phyloP scores from a whole-genome alignment of 768 basidiomycete species.

The Russula vinacea region DNA sequence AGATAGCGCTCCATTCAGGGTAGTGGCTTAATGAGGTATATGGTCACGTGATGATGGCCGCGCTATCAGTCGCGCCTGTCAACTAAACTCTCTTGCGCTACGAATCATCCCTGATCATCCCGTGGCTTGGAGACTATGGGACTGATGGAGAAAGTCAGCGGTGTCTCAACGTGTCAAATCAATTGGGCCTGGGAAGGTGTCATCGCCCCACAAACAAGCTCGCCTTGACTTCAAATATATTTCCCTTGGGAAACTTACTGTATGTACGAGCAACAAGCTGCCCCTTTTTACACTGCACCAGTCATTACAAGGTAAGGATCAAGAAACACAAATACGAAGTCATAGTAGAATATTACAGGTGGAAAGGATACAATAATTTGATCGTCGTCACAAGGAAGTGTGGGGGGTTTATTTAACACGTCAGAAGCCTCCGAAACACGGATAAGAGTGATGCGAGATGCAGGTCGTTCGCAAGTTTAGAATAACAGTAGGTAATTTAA shows the following conservation, averaged over 20 bases:
- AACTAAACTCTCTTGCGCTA: slow-evolving; percentile 9
- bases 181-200: slow-evolving; percentile 2
- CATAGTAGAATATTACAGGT: slow-evolving; percentile 14
- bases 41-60: slow-evolving; percentile 20
- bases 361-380: slow-evolving; percentile 21
- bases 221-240: slow-evolving; percentile 6
- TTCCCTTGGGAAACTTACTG: slow-evolving; percentile 7
- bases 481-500: neutral
- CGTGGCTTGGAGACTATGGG: neutral
- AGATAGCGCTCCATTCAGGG: too few species aligned
- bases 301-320: slow-evolving; percentile 22
- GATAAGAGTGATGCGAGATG: neutral
- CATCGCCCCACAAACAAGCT: slow-evolving; percentile 1
- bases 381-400: slow-evolving; percentile 9
- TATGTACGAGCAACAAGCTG: slow-evolving; percentile 10
- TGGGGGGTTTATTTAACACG: slow-evolving; percentile 13
- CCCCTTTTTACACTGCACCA: slow-evolving; percentile 21
- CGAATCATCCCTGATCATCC: neutral
- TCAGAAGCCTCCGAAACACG: slow-evolving; percentile 10
- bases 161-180: neutral
- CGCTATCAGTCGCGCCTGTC: neutral
- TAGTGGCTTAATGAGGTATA: neutral
- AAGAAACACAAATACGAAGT: slow-evolving; percentile 15
- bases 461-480: neutral
- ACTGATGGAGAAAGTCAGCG: slow-evolving; percentile 9